Conservation (phyloP, 2,329 filamentous ascomycete genomes). For the Aspergillus japonicus region DNA sequence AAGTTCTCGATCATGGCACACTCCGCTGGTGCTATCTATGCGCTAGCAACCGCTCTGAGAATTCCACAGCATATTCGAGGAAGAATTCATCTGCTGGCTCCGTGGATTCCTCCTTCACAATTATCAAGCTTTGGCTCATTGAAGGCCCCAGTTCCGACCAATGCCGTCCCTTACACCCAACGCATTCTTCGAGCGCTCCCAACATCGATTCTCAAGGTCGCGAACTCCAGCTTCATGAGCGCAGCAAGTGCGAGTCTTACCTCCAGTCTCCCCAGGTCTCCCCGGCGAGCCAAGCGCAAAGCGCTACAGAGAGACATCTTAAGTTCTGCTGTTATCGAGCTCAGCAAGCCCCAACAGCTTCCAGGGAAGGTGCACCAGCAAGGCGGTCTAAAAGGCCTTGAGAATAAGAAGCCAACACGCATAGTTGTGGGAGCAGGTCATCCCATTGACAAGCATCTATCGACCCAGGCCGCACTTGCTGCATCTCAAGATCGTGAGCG, state of each 20-base stretch:
- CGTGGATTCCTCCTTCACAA: conserved; percentile 89
- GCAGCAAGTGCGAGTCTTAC: conserved; percentile 85
- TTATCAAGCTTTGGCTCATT: conserved; percentile 76
- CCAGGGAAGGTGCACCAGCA: conserved; percentile 21
- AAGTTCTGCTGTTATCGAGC: conserved; percentile 53
- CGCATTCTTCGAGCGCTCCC: conserved; percentile 86
- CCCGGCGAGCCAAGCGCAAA: conserved; percentile 62
- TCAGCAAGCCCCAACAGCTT: conserved; percentile 27
- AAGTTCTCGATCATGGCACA: conserved; percentile 97
- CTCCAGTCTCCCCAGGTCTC: conserved; percentile 68
- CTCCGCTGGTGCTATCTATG: conserved; percentile 96
- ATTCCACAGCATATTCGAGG: conserved; percentile 96
- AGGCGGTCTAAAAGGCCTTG: conserved; percentile 18
- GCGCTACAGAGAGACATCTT: conserved; percentile 38
- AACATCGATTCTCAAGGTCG: conserved; percentile 85
- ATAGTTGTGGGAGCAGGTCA: conserved; percentile 17
- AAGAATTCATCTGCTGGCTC: conserved; percentile 87
- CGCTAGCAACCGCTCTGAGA: conserved; percentile 86
- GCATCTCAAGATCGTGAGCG: conserved; percentile 36
- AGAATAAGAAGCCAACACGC: conserved; percentile 19
- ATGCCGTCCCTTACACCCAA: conserved; percentile 86
- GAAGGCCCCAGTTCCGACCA: conserved; percentile 72
- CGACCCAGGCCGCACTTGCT: conserved; percentile 15
- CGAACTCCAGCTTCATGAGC: conserved; percentile 93
- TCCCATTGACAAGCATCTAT: conserved; percentile 10